These are phyloP conservation scores for Pseudocercospora eumusae DNA, from an alignment of 2,329 filamentous ascomycete genomes.

Conservation along the genomic window DNA sequence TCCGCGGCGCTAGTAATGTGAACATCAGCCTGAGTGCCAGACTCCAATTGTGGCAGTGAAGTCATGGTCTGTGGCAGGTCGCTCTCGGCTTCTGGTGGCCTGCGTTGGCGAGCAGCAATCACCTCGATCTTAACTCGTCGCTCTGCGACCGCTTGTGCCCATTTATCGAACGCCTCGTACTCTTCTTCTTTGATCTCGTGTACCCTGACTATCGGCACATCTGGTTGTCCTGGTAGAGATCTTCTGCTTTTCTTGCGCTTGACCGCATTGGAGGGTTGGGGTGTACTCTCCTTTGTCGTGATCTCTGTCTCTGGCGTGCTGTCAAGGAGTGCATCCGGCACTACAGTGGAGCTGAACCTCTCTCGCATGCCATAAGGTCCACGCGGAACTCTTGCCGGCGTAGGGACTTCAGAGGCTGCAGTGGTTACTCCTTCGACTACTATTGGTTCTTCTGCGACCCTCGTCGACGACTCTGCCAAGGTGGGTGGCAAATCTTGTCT, in stretches of 20 bases:
- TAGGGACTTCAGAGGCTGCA: background rate
- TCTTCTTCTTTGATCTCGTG: slow-evolving; percentile 26
- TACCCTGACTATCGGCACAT: slow-evolving; percentile 14
- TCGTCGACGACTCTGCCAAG: background rate
- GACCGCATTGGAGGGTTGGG: background rate
- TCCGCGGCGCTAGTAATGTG: background rate
- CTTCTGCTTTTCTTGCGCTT: slow-evolving; percentile 4
- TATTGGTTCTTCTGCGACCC: background rate
- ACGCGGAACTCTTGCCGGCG: background rate
- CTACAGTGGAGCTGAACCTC: background rate
- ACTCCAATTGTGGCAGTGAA: too few species aligned
- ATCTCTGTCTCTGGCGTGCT: slow-evolving; percentile 5
- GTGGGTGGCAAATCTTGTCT: background rate
- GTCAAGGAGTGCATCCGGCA: slow-evolving; percentile 1
- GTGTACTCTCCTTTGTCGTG: slow-evolving; percentile 5
- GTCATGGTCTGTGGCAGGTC: background rate
- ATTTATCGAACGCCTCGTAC: slow-evolving; percentile 26
- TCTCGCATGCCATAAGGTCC: slow-evolving; percentile 16
- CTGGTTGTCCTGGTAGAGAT: slow-evolving; percentile 3
- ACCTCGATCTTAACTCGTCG: slow-evolving; percentile 20
- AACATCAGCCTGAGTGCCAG: slow-evolving; percentile 2
- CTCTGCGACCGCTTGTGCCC: slow-evolving; percentile 22
- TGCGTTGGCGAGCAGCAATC: slow-evolving; percentile 7
- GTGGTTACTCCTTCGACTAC: background rate
- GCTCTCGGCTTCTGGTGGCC: background rate